These are phyloP conservation scores for Spathaspora sp. DNA, from an alignment of 805 yeast genomes.

Conservation along the genomic window DNA sequence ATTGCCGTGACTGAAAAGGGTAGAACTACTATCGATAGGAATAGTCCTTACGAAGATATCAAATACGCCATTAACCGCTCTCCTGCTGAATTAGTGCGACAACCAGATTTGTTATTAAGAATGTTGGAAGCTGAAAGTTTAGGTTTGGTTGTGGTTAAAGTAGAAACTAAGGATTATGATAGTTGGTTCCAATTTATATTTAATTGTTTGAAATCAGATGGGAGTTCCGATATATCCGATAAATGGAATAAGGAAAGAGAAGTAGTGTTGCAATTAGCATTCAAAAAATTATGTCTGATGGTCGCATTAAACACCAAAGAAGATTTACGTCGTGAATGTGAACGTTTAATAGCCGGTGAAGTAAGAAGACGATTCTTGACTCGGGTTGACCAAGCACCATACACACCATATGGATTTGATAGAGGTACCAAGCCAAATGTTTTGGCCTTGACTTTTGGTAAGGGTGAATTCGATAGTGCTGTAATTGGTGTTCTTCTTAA, in stretches of 20 bases:
- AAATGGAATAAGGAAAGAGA: slow-evolving; percentile 82
- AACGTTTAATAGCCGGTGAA: slow-evolving; percentile 61
- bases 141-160: slow-evolving; percentile 66
- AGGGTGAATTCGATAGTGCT: slow-evolving; percentile 82
- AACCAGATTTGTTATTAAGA: slow-evolving; percentile 80
- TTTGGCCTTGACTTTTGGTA: slow-evolving; percentile 78
- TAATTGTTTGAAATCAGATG: slow-evolving; percentile 65
- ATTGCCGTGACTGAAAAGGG: slow-evolving; percentile 78
- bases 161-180: slow-evolving; percentile 46
- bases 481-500: slow-evolving; percentile 77
- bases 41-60: slow-evolving; percentile 81
- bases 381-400: slow-evolving; percentile 91
- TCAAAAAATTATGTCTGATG: slow-evolving; percentile 62
- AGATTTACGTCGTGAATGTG: slow-evolving; percentile 72
- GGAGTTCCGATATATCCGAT: slow-evolving; percentile 67
- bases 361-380: slow-evolving; percentile 67
- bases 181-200: slow-evolving; percentile 40
- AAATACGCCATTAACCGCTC: slow-evolving; percentile 85
- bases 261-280: slow-evolving; percentile 60
- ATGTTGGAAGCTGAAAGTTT: slow-evolving; percentile 89
- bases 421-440: slow-evolving; percentile 84
- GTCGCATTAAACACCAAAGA: slow-evolving; percentile 79
- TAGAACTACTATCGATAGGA: slow-evolving; percentile 65
- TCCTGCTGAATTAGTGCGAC: slow-evolving; percentile 64
- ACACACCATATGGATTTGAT: slow-evolving; percentile 71